Percentiles rank a stretch among this genome's conserved stretches.
Evolutionary conservation across 2,329 filamentous ascomycete species (phyloP).

Genomic region (Nemania serpens): DNA sequence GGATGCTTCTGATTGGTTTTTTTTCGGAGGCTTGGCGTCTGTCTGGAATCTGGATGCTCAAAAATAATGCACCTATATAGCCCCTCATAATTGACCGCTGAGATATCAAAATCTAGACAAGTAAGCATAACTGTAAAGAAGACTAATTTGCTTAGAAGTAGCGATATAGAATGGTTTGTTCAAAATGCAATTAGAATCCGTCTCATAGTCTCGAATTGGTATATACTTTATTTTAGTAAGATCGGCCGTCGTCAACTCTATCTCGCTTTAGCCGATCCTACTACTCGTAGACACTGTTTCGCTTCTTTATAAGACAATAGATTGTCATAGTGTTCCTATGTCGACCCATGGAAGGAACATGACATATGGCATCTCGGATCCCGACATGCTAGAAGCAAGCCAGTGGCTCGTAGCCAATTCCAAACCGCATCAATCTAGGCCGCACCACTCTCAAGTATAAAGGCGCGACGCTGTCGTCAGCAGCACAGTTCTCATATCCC

Average conservation of each 20-base stretch:
- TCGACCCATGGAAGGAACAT: conserved; percentile 46
- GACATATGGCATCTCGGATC: conserved; percentile 46
- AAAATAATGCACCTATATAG: too few relatives aligned
- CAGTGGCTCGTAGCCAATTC: conserved; percentile 60
- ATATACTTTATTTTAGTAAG: neutral
- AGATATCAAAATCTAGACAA: conserved; percentile 13
- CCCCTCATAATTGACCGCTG: too few relatives aligned
- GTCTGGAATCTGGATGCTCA: too few relatives aligned
- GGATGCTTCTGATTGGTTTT: conserved; percentile 1
- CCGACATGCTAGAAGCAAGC: conserved; percentile 44
- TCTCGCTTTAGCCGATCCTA: neutral
- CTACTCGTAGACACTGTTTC: neutral
- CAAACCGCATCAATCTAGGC: conserved; percentile 49
- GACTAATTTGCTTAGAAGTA: too few relatives aligned
- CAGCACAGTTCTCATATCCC: conserved; percentile 38
- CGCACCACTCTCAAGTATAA: conserved; percentile 48
- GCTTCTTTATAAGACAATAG: conserved; percentile 21
- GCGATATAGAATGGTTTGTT: neutral
- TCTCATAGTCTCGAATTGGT: neutral
- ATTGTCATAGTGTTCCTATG: conserved; percentile 42
- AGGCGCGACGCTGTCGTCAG: conserved; percentile 38
- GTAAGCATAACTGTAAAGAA: neutral
- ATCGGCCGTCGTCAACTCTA: neutral
- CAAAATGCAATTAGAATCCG: neutral
- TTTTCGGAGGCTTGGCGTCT: too few relatives aligned